Evolutionary conservation across 306 rosid species (phyloP).

Genomic region (Ceratonia siliqua): DNA sequence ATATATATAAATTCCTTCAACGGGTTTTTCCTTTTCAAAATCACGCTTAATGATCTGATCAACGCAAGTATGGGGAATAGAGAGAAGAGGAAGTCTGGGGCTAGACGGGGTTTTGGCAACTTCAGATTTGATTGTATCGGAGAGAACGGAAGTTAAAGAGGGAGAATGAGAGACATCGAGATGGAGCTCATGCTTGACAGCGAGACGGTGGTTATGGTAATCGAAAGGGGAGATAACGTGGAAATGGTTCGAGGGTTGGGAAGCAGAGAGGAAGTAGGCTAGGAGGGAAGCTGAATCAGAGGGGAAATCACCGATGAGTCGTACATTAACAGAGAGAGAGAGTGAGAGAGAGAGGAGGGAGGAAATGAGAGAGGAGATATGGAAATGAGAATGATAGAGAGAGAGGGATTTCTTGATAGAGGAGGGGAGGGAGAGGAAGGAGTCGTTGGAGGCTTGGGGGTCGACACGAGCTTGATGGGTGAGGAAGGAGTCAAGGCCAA

Average conservation of each 20-base stretch:
- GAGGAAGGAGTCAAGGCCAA: constrained; percentile 75
- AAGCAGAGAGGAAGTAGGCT: constrained; percentile 69
- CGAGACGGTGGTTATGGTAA: constrained; percentile 43
- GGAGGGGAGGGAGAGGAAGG: constrained; percentile 64
- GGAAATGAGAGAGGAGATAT: constrained; percentile 38
- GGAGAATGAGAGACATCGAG: constrained; percentile 66
- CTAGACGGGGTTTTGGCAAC: constrained; percentile 46
- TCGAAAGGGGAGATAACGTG: constrained; percentile 71
- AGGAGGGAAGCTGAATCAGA: constrained; percentile 56
- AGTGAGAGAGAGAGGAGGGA: constrained; percentile 49
- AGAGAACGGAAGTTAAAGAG: constrained; percentile 52
- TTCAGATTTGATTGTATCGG: constrained; percentile 49
- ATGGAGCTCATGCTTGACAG: constrained; percentile 66
- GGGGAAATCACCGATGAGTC: constrained; percentile 71
- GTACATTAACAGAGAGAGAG: constrained; percentile 66
- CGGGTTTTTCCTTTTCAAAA: constrained; percentile 53
- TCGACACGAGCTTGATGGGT: constrained; percentile 60
- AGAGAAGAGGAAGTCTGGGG: constrained; percentile 62
- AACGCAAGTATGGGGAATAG: constrained; percentile 51
- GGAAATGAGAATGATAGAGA: constrained; percentile 37
- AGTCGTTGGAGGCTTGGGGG: constrained; percentile 72
- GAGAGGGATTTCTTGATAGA: constrained; percentile 51
- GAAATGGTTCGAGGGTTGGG: constrained; percentile 64
- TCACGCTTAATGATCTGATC: constrained; percentile 55
- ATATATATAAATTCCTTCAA: constrained; percentile 65